phyloP scores from a whole-genome alignment of 805 yeast species.

The Martiniozyma abietophila region DNA sequence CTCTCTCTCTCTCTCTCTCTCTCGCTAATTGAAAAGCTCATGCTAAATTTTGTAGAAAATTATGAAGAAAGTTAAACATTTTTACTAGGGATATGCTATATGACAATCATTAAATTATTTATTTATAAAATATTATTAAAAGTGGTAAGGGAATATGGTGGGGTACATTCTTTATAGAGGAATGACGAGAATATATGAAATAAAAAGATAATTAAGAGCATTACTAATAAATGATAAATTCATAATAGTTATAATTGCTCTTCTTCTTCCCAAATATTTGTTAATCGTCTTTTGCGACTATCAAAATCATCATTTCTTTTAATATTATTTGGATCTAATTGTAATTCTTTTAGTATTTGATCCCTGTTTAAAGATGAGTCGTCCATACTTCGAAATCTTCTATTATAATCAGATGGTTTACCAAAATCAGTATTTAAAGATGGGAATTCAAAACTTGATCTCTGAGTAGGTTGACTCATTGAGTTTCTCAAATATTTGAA shows the following conservation, averaged over 20 bases:
- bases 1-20: too few relatives aligned
- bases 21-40: too few relatives aligned
- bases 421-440: too few relatives aligned
- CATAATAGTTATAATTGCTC: background rate
- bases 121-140: too few relatives aligned
- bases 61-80: too few relatives aligned
- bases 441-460: constrained; percentile 9
- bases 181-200: too few relatives aligned
- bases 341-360: constrained; percentile 5
- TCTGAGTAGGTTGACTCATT: constrained; percentile 5
- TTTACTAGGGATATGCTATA: too few relatives aligned
- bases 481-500: constrained; percentile 4
- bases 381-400: constrained; percentile 4
- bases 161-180: too few relatives aligned
- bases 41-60: too few relatives aligned
- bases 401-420: background rate
- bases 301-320: constrained; percentile 1
- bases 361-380: background rate
- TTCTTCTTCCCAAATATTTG: constrained; percentile 7
- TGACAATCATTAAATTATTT: too few relatives aligned
- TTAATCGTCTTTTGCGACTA: constrained; percentile 5
- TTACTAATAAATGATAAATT: background rate
- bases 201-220: background rate
- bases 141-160: background rate
- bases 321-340: constrained; percentile 4